Base-by-base conservation (phyloP, 441 rosid genomes). In the Adansonia rubrostipa region DNA sequence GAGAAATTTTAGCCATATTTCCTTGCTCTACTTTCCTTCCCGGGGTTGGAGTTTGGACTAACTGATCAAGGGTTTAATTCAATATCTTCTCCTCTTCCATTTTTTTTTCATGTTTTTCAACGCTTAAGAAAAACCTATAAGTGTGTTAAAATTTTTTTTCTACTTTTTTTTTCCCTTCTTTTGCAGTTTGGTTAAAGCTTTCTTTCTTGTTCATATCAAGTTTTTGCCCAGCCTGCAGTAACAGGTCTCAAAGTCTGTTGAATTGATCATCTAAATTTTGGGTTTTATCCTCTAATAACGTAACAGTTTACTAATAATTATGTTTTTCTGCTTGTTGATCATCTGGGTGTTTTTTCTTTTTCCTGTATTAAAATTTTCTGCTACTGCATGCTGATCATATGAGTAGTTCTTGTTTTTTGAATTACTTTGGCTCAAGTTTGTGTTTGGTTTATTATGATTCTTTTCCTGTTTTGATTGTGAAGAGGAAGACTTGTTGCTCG, bases 241-340 rank as follows among this genome's bases (percentile, higher is more conserved):
- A 36, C 22, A 33, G 14, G 68, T 36, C 63, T 10, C 64, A 20
- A 20, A 58, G 28, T 15, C 33, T 50, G 44, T 9, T 36, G 6
- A 42, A 66, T 17, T 66, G 51, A 66, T 66, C 71, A 66, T 17
- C 14, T n/a, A 40, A 65, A 67, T 3, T 67, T 17, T 44, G 71
- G 71, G 71, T 45, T 9, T 67, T 17, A 67, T 44, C 33, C 42
- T 28, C 13, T 67, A 67, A 17, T 45, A 9, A 17, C n/a, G 19
- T 17, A 1, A 44, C 13, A 4, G 53, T 67, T 67, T 44, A 19
- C n/a, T n/a, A 1, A 40, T 44, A 10, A 36, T 44, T 44, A 67
- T 44, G 9, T 24, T 24, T 19, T 17, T 67, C 53, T 44, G 33
- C 54, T 44, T 4, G 54, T 67, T 44, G 36, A 67, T 67, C 53